Conservation (phyloP, 2,329 filamentous ascomycete species). For the Claviceps citrina region DNA sequence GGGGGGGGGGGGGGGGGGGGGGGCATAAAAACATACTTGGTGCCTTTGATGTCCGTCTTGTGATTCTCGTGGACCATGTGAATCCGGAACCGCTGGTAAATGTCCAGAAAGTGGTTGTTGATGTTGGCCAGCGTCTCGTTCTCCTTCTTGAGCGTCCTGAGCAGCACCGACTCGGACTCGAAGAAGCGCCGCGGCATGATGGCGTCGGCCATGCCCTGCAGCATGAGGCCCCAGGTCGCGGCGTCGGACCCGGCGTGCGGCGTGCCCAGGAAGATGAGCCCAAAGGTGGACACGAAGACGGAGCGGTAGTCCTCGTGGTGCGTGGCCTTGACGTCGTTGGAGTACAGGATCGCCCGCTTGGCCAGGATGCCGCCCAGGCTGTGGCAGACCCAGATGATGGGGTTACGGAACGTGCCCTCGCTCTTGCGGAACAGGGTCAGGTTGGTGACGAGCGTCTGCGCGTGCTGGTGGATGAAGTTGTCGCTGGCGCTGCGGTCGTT, state of each 20-base stretch:
- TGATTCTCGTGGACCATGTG: constrained; percentile 66
- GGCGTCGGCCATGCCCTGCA: constrained; percentile 52
- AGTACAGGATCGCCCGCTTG: constrained; percentile 55
- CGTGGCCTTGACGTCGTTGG: constrained; percentile 42
- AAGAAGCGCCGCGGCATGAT: constrained; percentile 51
- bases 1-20: no score
- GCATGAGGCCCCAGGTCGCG: constrained; percentile 49
- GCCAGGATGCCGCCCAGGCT: constrained; percentile 58
- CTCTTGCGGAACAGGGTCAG: constrained; percentile 48
- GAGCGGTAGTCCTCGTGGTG: constrained; percentile 50
- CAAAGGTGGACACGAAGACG: constrained; percentile 60
- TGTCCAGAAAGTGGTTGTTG: constrained; percentile 56
- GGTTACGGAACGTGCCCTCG: constrained; percentile 40
- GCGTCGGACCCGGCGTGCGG: constrained; percentile 56
- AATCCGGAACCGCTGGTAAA: constrained; percentile 54
- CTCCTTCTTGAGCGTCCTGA: constrained; percentile 56
- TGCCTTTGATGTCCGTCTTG: constrained; percentile 52
- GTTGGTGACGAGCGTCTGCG: constrained; percentile 49
- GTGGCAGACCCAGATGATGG: constrained; percentile 64
- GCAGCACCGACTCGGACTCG: constrained; percentile 50
- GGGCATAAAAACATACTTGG: constrained; percentile 23
- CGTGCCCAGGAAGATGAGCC: constrained; percentile 62
- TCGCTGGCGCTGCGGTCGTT: constrained; percentile 42
- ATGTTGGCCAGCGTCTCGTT: constrained; percentile 63
- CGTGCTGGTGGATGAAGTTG: constrained; percentile 55